Base-by-base conservation (phyloP, 2,329 filamentous ascomycete species). In the Mycosphaerella sp. region DNA sequence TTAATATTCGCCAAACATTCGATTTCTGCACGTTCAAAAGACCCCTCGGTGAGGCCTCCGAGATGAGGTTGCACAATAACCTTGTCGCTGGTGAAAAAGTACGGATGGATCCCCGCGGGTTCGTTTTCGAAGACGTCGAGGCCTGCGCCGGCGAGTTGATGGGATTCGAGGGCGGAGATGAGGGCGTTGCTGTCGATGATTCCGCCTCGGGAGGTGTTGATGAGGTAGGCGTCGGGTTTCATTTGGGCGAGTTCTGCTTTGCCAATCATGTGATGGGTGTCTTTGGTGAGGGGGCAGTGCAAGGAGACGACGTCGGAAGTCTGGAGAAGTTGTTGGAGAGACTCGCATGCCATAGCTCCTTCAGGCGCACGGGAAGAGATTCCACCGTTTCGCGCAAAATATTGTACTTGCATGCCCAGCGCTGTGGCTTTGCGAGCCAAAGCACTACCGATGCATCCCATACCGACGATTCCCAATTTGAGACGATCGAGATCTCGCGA, bases 31-130 rank as follows among this genome's bases (percentile, higher is more conserved):
- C 80, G 82, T n/a, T 78, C 66, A 62, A 83, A 81, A 57, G 83
- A 83, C 66, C 85, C 82, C 11, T 85, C 74, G 36, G 82, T 85
- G 3, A 82, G 82, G 0, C 83, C 83, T 1, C 83, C 84, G 59
- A 85, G 85, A 65, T 86, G 84, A 49, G 81, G 80, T n/a, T 84
- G 81, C 51, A 86, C 66, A 71, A 83, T 76, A 0, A 80, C 80
- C 57, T 76, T 76, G 1, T 67, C 57, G 69, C 60, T 72, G 64
- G 23, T 62, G 54, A 69, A 72, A 54, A 85, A 65, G 23, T 72
- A 69, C 21, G 70, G 64, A 62, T 79, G 72, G 1, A 83, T 73
- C 40, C 68, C 58, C 10, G 7, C 6, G 11, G 76, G 77, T 56
- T 79, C 77, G 14, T 74, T 66, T 46, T 54, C 54, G 39, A 77